A percentile compares a stretch with the other conserved stretches of the same genome.
These are phyloP conservation scores for Logfia minima DNA, from an alignment of 129 eudicot species.

Conservation along the genomic window DNA sequence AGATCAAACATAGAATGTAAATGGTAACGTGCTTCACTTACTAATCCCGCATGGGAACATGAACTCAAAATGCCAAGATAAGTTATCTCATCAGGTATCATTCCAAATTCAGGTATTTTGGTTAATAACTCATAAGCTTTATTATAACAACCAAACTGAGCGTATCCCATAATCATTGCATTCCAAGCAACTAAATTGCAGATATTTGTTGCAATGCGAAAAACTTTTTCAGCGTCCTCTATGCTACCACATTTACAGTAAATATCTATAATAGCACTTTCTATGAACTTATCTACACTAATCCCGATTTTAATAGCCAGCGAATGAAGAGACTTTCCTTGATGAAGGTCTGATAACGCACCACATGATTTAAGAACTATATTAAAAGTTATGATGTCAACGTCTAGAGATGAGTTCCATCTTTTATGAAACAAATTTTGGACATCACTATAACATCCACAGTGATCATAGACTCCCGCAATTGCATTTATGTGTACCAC, in stretches of 20 bases:
- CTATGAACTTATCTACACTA: conserved; percentile 34
- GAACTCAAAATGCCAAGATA: conserved; percentile 50
- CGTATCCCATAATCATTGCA: conserved; percentile 54
- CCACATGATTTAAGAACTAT: conserved; percentile 53
- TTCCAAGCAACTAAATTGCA: conserved; percentile 55
- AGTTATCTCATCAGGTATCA: conserved; percentile 52
- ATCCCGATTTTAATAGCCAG: conserved; percentile 41
- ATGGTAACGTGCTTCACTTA: conserved; percentile 39
- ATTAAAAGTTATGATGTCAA: conserved; percentile 33
- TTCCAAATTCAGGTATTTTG: conserved; percentile 25
- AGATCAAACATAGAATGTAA: conserved; percentile 43
- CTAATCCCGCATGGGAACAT: conserved; percentile 51
- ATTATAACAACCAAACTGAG: conserved; percentile 44
- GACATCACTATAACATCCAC: conserved; percentile 36
- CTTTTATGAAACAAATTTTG: conserved; percentile 33
- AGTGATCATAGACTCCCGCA: conserved; percentile 30
- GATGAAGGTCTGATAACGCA: conserved; percentile 44
- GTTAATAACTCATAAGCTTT: conserved; percentile 33
- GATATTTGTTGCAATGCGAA: conserved; percentile 8
- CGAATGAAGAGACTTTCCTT: conserved; percentile 42
- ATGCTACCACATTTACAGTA: conserved; percentile 55
- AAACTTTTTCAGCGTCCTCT: conserved; percentile 37
- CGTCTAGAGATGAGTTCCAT: conserved; percentile 35
- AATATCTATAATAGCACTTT: conserved; percentile 44
- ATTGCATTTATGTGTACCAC: conserved; percentile 38